Base-by-base conservation (phyloP, 2,329 filamentous ascomycete genomes). In the Aureobasidium sp. region DNA sequence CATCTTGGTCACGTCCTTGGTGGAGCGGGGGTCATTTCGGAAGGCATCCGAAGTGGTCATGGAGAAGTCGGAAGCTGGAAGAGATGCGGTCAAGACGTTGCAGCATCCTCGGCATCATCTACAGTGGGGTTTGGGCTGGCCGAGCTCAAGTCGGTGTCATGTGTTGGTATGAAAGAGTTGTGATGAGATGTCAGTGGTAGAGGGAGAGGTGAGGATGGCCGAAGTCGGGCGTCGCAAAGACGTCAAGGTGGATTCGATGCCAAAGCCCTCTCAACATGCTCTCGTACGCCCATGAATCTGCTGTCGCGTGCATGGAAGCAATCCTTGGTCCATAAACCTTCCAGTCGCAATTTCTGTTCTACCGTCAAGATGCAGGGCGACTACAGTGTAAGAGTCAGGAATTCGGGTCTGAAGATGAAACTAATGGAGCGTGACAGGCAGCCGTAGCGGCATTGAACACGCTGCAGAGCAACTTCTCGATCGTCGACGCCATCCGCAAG, bases 391-490 rank as follows among this genome's bases (percentile, higher is more conserved):
- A 53, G 49, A 29, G 1, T 66, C 64, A 17, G 9, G 15, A 25
- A 11, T 4, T 8, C 25, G 51, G 63, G 65, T 51, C 61, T 56
- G 14, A 12, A 20, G 37, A 55, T 17, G 17, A 25, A 39, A 56
- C 42, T 62, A 25, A 62, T 25, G 14, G 5, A 31, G 15, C 25
- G 29, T 31, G 20, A 22, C 74, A 87, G 75, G 84, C 86, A 67
- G 91, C 91, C 41, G 85, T 96, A 42, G 74, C 81, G 60, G 86
- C 87, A 62, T 84, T 96, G 67, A 87, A 90, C 67, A 84, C 84
- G 53, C 81, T 96, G 60, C 88, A 93, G 70, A 88, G 88, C 61
- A 96, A 96, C 73, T 87, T 86, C 68, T 82, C 87, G 42, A 79
- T 89, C 63, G 83, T 97, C 20, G 86, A 96, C 72, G 86, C 87